Evolutionary conservation across 768 basidiomycete species (phyloP).

Genomic region (Collybiopsis confluens): DNA sequence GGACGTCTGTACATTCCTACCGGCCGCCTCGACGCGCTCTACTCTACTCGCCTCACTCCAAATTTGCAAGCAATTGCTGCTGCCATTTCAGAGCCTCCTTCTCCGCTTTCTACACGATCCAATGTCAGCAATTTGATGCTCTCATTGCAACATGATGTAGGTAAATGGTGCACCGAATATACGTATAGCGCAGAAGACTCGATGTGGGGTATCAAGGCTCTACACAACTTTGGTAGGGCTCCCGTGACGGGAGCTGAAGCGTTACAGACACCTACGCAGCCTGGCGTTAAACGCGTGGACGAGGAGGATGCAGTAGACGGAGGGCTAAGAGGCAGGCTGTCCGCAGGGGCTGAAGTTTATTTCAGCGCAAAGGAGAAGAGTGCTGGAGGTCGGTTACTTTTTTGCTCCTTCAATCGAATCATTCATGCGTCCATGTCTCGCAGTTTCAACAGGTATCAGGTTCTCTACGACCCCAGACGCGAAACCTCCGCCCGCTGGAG

Average conservation of each 20-base stretch:
- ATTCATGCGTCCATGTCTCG: not conserved
- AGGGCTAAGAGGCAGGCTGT: conserved; percentile 85
- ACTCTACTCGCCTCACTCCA: conserved; percentile 74
- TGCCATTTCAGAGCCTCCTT: conserved; percentile 78
- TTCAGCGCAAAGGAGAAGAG: conserved; percentile 91
- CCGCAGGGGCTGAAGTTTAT: conserved; percentile 90
- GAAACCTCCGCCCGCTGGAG: conserved; percentile 60
- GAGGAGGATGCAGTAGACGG: conserved; percentile 93
- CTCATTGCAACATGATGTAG: conserved; percentile 87
- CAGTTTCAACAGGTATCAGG: conserved; percentile 91
- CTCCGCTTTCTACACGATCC: conserved; percentile 38
- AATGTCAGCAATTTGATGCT: conserved; percentile 72
- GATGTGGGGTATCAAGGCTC: conserved; percentile 84
- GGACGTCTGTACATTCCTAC: conserved; percentile 89
- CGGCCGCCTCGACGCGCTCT: conserved; percentile 83
- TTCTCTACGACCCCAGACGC: conserved; percentile 89
- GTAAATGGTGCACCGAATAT: conserved; percentile 91
- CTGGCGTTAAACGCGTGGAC: conserved; percentile 76
- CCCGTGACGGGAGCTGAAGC: conserved; percentile 26
- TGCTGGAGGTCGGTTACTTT: conserved; percentile 70
- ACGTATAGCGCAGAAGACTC: conserved; percentile 92
- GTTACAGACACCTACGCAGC: conserved; percentile 18
- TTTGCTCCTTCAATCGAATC: not conserved
- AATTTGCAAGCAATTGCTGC: conserved; percentile 82
- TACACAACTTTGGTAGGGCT: conserved; percentile 86